Evolutionary conservation across 225 moss, liverwort and hornwort species (phyloP).

Genomic region (Pseudisothecium myosuroides): DNA sequence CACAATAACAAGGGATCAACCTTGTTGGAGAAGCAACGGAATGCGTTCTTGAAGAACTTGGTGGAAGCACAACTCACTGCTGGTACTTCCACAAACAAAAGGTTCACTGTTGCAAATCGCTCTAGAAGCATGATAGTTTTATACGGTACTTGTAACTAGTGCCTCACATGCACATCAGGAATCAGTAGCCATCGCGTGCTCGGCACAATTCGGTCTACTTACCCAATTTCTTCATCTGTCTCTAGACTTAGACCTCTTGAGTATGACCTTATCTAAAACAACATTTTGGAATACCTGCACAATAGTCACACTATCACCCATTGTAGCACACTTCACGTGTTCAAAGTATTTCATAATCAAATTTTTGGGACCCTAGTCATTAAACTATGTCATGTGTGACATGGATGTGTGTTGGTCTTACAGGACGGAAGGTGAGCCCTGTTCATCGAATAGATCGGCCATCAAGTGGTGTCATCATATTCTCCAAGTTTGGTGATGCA

Average conservation of each 20-base stretch:
- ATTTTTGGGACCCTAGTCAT: background rate
- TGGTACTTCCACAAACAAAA: background rate
- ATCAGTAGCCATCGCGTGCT: background rate
- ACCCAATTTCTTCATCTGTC: background rate
- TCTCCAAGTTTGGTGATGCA: slow-evolving; percentile 39
- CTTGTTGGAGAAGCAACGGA: slow-evolving; percentile 46
- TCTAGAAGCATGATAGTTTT: background rate
- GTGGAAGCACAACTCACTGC: slow-evolving; percentile 45
- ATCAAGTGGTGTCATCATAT: slow-evolving; percentile 51
- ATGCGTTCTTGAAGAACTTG: slow-evolving; percentile 54
- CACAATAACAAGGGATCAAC: slow-evolving; percentile 57
- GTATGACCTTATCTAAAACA: background rate
- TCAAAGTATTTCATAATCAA: background rate
- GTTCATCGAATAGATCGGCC: slow-evolving; percentile 61
- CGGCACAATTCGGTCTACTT: background rate
- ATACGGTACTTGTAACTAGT: background rate
- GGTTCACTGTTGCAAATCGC: background rate
- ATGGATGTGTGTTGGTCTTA: background rate
- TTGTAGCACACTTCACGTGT: background rate
- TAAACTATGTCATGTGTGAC: background rate
- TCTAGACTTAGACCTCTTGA: background rate
- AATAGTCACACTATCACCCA: background rate
- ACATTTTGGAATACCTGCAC: background rate
- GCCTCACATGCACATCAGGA: background rate
- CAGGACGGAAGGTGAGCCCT: slow-evolving; percentile 44